phyloP scores from a whole-genome alignment of 2,329 filamentous ascomycete genomes.

The Colletotrichum somersetense region DNA sequence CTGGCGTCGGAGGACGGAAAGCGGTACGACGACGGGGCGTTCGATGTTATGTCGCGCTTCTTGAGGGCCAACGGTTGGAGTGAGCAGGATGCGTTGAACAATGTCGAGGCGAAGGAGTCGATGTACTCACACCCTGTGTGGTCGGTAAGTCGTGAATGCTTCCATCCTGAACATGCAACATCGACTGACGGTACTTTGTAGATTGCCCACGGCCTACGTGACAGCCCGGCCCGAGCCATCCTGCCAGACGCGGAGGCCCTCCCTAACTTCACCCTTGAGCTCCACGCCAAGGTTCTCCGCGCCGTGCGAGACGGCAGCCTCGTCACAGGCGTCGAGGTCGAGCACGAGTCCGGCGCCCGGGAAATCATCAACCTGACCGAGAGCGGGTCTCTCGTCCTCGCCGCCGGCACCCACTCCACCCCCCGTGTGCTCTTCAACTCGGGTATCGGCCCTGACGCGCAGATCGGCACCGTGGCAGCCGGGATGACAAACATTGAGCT shows the following conservation, averaged over 20 bases:
- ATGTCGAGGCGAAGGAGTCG: conserved; percentile 41
- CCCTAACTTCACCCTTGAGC: conserved; percentile 53
- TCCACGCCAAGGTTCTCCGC: conserved; percentile 43
- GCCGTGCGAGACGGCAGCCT: conserved; percentile 47
- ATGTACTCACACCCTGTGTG: conserved; percentile 43
- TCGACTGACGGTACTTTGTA: neutral
- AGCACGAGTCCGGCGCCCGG: conserved; percentile 30
- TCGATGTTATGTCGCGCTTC: conserved; percentile 40
- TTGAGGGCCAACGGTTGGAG: conserved; percentile 41
- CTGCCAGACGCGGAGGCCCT: conserved; percentile 51
- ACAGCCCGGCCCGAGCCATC: conserved; percentile 51
- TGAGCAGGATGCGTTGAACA: conserved; percentile 37
- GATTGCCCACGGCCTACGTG: conserved; percentile 42
- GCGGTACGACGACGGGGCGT: conserved; percentile 42
- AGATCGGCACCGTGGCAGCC: conserved; percentile 63
- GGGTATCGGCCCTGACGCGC: conserved; percentile 64
- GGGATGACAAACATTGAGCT: conserved; percentile 49
- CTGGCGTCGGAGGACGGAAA: conserved; percentile 40
- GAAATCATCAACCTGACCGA: conserved; percentile 42
- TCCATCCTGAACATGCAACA: neutral
- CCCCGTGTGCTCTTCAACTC: conserved; percentile 69
- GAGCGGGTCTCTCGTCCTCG: conserved; percentile 49
- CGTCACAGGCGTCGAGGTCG: conserved; percentile 50
- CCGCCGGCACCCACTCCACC: conserved; percentile 64
- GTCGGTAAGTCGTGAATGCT: conserved; percentile 20